Conservation (phyloP, 345 rosid species). For the Gossypioides kirkii region DNA sequence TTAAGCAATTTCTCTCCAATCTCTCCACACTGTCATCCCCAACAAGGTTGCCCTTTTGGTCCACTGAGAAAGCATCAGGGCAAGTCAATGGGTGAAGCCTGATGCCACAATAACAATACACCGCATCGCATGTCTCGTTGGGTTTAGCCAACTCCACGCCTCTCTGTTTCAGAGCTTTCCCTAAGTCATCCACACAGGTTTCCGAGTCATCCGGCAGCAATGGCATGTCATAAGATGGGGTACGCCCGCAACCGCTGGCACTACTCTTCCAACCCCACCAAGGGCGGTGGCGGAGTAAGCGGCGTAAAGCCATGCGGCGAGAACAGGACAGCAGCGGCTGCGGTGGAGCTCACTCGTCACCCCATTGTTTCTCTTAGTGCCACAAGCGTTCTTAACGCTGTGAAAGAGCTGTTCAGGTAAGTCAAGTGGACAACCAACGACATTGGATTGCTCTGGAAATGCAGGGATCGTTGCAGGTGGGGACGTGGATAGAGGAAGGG, state of each 20-base stretch:
- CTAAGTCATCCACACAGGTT: constrained; percentile 79
- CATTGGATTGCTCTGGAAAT: constrained; percentile 78
- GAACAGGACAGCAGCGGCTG: constrained; percentile 79
- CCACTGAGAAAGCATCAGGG: constrained; percentile 53
- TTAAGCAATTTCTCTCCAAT: constrained; percentile 66
- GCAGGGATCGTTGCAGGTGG: constrained; percentile 83
- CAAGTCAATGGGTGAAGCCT: constrained; percentile 73
- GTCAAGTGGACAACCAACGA: constrained; percentile 61
- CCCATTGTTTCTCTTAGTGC: constrained; percentile 5
- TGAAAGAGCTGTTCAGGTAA: constrained; percentile 68
- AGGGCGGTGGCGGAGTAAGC: constrained; percentile 81
- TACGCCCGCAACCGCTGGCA: constrained; percentile 15
- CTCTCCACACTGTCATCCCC: constrained; percentile 58
- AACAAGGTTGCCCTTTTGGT: constrained; percentile 49
- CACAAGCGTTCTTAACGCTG: constrained; percentile 57
- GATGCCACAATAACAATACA: constrained; percentile 86
- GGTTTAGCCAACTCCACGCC: constrained; percentile 60
- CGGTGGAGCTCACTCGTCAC: constrained; percentile 37
- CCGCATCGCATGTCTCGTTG: constrained; percentile 80
- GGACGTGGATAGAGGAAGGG: constrained; percentile 39
- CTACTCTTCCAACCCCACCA: constrained; percentile 21
- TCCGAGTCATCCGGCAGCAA: constrained; percentile 92
- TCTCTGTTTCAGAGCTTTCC: constrained; percentile 53
- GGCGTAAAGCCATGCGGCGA: constrained; percentile 82
- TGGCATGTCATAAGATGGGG: constrained; percentile 59